A percentile compares a stretch with the other conserved stretches of the same genome.
Conservation (phyloP, 441 rosid genomes). For the Erysimum cheiri region DNA sequence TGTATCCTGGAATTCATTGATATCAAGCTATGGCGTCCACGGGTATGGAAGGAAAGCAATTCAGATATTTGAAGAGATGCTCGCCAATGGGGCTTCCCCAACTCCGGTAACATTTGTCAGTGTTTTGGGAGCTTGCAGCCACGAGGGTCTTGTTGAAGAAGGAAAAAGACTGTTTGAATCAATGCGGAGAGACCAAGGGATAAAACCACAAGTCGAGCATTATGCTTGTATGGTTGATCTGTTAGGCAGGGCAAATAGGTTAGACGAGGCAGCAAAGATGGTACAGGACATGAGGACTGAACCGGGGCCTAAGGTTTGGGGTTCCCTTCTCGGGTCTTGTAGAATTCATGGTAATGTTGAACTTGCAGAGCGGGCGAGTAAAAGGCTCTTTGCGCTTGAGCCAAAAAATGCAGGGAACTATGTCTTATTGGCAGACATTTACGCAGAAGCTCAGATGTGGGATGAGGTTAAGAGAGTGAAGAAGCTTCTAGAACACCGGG, state of each 20-base stretch:
- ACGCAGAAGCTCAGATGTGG: slow-evolving; percentile 70
- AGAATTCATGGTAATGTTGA: slow-evolving; percentile 71
- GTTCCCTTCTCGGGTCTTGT: slow-evolving; percentile 74
- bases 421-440: slow-evolving; percentile 66
- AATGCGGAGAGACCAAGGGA: slow-evolving; percentile 59
- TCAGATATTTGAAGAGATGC: slow-evolving; percentile 60
- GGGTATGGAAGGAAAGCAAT: slow-evolving; percentile 68
- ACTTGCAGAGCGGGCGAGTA: slow-evolving; percentile 69
- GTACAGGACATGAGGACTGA: slow-evolving; percentile 71
- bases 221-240: slow-evolving; percentile 85
- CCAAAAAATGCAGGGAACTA: slow-evolving; percentile 73
- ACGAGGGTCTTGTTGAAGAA: slow-evolving; percentile 72
- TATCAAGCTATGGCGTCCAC: slow-evolving; percentile 68
- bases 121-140: slow-evolving; percentile 81
- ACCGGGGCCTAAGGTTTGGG: slow-evolving; percentile 80
- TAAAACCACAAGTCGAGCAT: slow-evolving; percentile 64
- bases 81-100: slow-evolving; percentile 52
- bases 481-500: slow-evolving; percentile 56
- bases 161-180: slow-evolving; percentile 64
- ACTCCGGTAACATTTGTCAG: slow-evolving; percentile 65
- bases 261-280: slow-evolving; percentile 67
- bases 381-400: slow-evolving; percentile 64
- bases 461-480: slow-evolving; percentile 64
- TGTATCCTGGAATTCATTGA: slow-evolving; percentile 73
- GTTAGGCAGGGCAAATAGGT: slow-evolving; percentile 71